Base-by-base conservation (phyloP, 768 basidiomycete genomes). In the Phylloporus sp. region DNA sequence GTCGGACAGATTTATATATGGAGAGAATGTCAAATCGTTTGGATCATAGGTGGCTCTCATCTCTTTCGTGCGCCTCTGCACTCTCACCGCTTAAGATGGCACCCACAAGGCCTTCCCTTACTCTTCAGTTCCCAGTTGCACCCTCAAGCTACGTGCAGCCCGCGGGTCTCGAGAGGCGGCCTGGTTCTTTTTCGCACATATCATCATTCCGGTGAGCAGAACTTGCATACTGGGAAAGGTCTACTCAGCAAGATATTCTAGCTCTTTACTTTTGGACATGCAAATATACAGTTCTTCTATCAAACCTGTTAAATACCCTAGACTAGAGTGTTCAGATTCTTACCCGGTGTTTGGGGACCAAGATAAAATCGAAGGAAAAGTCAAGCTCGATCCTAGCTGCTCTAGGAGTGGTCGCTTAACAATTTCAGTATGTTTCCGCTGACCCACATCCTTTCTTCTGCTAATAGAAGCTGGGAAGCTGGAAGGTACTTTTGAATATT, bases 221-320 rank as follows among this genome's bases (percentile, higher is more conserved):
- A 23, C 1, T 29, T 22, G 10, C 39, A 26, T 8, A 12, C 36
- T 24, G 11, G 23, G 28, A 39, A 35, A 31, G 3, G 20, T 15
- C 4, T 9, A 40, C 55, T 68, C 27, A 65, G 1, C 1, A 3
- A 6, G 11, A 31, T 52, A 15, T 22, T 40, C 35, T 55, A 83
- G 81, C 22, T 80, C 80, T 22, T 61, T 75, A 22, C 77, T 80
- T 58, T 68, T 86, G 59, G 80, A 85, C 55, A 72, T 88, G 47
- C 79, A 80, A 50, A 68, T 88, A 24, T 76, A 80, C 50, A 86
- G 84, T 49, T 76, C 82, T 6, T 82, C 78, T n/a, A 67, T 85
- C 11, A 81, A 80, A 61, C 64, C 76, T n/a, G 67, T 74, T 9
- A 66, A 65, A 15, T 59, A 62, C 18, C 42, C 55, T 41, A 67